phyloP scores from a whole-genome alignment of 1,284 basidiomycete species.

The Microbotryomycetes sp. region DNA sequence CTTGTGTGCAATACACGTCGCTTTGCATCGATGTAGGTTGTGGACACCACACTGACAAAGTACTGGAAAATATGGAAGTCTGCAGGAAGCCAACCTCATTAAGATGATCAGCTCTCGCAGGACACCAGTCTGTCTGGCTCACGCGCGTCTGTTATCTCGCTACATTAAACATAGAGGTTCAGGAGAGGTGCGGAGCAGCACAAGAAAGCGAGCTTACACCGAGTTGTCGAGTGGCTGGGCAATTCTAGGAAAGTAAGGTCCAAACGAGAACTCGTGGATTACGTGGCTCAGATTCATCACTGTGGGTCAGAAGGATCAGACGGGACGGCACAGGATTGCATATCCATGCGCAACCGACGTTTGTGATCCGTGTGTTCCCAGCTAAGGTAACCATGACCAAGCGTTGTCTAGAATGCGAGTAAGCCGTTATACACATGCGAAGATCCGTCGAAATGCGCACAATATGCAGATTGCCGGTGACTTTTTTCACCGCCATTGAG shows the following conservation, averaged over 20 bases:
- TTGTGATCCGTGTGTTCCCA: conserved; percentile 78
- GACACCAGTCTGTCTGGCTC: conserved; percentile 40
- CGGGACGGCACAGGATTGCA: no score
- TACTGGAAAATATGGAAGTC: conserved; percentile 96
- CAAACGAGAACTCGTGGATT: conserved; percentile 93
- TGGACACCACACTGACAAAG: conserved; percentile 89
- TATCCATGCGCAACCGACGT: conserved; percentile 51
- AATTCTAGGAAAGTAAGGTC: conserved; percentile 92
- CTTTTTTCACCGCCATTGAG: conserved; percentile 75
- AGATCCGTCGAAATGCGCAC: conserved; percentile 11
- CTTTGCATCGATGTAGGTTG: conserved; percentile 73
- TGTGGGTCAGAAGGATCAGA: conserved; percentile 37
- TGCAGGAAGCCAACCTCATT: conserved; percentile 37
- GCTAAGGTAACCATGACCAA: conserved; percentile 88
- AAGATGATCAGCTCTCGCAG: neutral
- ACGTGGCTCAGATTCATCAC: conserved; percentile 96
- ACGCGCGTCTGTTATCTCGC: conserved; percentile 74
- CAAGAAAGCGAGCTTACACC: conserved; percentile 1
- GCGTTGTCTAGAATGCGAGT: conserved; percentile 52
- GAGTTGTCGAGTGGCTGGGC: conserved; percentile 88
- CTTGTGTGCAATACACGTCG: conserved; percentile 60
- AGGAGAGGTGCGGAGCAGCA: neutral
- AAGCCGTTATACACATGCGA: neutral
- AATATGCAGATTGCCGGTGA: conserved; percentile 56
- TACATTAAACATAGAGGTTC: conserved; percentile 35